Evolutionary conservation across 1,284 basidiomycete species (phyloP), one percentile per base, ranked within the genome.

Genomic region (Amylostereum areolatum): DNA sequence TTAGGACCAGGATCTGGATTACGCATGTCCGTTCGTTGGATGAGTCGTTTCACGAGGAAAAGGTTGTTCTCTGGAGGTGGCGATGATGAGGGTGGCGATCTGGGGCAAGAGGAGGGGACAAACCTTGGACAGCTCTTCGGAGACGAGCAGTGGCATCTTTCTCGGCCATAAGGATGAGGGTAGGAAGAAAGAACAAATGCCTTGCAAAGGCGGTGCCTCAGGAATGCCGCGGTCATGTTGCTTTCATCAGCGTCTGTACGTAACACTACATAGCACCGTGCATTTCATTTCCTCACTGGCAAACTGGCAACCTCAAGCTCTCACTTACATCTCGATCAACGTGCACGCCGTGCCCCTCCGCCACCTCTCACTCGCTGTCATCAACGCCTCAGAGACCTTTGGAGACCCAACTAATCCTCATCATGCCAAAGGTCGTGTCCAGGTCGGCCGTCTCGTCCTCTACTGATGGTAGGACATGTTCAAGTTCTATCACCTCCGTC

Each of bases 371-470:
- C 18, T 18, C 18, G 18, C 18, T 18, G 18, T 18, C 18, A 18
- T 18, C 18, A 18, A 18, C 18, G 18, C 18, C 18, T 18, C 18
- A 18, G 18, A 18, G 18, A 18, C 18, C 18, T 18, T 18, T 18
- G 18, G 18, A 18, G 18, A 18, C 18, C 18, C 18, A 18, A 18
- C 18, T 18, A 18, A 18, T 18, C 18, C 31, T 30, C 49, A 50
- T 43, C 51, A 89, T 89, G 85, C 86, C 87, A 48, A 89, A 91
- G 64, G 85, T 91, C 54, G 78, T 91, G 55, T 89, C 86, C 12
- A 78, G 87, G 50, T 88, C 86, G 47, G 84, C 85, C 4, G 78
- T 90, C 49, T 90, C 88, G 11, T 83, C 87, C 7, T 90, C 88
- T 4, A 80, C 85, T 28, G 85, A 90, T 62, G 89, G 88, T 88